A percentile compares a stretch with the other conserved stretches of the same genome.
Conservation (phyloP, 192 early-diverging fungal species). For the Umbelopsis ramanniana region DNA sequence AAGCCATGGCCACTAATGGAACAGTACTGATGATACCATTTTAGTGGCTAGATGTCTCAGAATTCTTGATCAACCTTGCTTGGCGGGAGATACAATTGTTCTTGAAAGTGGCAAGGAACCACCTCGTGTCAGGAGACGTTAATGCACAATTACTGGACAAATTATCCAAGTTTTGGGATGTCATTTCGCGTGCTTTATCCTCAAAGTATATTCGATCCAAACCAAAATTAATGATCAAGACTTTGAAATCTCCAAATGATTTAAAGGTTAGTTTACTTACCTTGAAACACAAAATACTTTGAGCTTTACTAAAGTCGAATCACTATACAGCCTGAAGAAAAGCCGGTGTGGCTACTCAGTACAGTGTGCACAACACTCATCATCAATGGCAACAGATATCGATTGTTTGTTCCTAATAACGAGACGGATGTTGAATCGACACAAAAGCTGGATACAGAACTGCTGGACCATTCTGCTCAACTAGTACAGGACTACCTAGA, state of each 20-base stretch:
- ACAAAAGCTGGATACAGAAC: conserved; percentile 1
- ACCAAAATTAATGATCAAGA: not conserved
- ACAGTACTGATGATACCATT: not conserved
- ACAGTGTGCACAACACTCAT: not conserved
- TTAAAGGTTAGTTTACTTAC: not conserved
- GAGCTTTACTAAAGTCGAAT: too few relatives aligned
- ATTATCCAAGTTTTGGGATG: not conserved
- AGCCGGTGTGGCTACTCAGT: not conserved
- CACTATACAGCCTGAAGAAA: not conserved
- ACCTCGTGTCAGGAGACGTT: not conserved
- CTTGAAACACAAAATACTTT: not conserved
- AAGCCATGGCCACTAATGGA: not conserved
- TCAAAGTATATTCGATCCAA: conserved; percentile 1
- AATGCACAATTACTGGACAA: not conserved
- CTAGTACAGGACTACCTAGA: not conserved
- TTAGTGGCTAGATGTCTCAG: not conserved
- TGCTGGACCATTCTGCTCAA: not conserved
- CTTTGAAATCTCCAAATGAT: not conserved
- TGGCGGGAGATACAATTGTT: not conserved
- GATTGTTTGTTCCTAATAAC: not conserved
- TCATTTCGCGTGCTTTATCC: not conserved
- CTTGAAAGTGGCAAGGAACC: not conserved
- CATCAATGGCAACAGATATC: not conserved
- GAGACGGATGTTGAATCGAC: not conserved
- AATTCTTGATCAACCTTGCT: not conserved